A percentile compares a stretch with the other conserved stretches of the same genome.
Conservation (phyloP, 257 asterid genomes). For the Mitragyna speciosa region DNA sequence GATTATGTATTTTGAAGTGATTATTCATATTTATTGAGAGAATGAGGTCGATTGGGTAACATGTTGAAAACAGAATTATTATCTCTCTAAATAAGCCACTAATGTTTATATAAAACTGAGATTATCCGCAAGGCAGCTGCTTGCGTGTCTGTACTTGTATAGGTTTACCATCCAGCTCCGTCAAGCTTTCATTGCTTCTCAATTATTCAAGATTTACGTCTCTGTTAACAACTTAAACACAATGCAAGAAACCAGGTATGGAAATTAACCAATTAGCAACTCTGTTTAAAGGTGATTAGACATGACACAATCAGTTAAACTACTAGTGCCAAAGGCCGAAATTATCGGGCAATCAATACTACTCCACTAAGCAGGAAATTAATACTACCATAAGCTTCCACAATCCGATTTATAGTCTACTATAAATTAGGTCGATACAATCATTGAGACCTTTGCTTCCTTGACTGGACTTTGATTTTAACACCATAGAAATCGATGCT, state of each 20-base stretch:
- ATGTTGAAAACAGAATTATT: background rate
- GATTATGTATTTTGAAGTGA: background rate
- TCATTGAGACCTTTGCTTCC: conserved; percentile 23
- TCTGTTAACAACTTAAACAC: background rate
- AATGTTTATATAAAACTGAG: background rate
- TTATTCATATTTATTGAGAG: background rate
- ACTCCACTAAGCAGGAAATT: conserved; percentile 31
- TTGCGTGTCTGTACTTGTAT: background rate
- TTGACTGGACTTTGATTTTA: conserved; percentile 8
- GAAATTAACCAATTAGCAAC: background rate
- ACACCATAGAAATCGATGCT: background rate
- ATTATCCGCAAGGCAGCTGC: background rate
- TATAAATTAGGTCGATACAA: conserved; percentile 22
- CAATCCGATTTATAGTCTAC: background rate
- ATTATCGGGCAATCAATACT: conserved; percentile 34
- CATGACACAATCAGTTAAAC: background rate
- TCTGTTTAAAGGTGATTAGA: conserved; percentile 1
- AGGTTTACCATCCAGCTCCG: background rate
- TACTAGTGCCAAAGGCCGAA: conserved; percentile 26
- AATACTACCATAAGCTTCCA: conserved; percentile 18
- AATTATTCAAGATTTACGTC: background rate
- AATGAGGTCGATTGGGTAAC: background rate
- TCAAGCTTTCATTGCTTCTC: background rate
- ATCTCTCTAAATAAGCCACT: background rate
- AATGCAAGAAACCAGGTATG: background rate